Evolutionary conservation across 768 basidiomycete species (phyloP).

Genomic region (Boletus reticulatus): DNA sequence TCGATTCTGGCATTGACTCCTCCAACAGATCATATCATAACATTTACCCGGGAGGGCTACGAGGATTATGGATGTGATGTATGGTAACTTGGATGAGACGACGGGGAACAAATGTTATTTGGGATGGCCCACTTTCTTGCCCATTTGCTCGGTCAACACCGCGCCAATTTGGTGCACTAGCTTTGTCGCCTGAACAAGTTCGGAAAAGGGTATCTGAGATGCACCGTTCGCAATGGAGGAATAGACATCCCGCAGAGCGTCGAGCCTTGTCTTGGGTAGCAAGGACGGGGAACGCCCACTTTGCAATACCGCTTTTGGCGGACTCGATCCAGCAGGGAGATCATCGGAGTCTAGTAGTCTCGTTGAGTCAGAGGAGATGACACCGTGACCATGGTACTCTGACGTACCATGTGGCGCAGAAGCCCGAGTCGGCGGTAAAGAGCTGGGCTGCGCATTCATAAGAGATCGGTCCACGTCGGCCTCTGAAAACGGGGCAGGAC

Average conservation of each 20-base stretch:
- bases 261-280: constrained; percentile 41
- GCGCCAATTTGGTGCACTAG: constrained; percentile 47
- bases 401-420: constrained; percentile 11
- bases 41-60: background rate
- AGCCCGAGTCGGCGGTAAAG: background rate
- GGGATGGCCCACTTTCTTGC: constrained; percentile 30
- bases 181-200: constrained; percentile 45
- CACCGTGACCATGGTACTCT: background rate
- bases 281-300: constrained; percentile 22
- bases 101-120: constrained; percentile 2
- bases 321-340: background rate
- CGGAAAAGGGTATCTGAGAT: constrained; percentile 49
- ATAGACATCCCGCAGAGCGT: constrained; percentile 43
- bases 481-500: constrained; percentile 9
- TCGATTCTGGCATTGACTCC: background rate
- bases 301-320: constrained; percentile 8
- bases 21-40: background rate
- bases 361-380: background rate
- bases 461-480: constrained; percentile 24
- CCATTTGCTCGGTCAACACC: constrained; percentile 45
- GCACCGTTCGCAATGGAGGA: constrained; percentile 40
- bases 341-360: background rate
- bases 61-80: constrained; percentile 48
- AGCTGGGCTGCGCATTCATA: constrained; percentile 3
- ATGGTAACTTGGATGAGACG: background rate